phyloP scores from a whole-genome alignment of 1,284 basidiomycete species.

The Somion occarium region DNA sequence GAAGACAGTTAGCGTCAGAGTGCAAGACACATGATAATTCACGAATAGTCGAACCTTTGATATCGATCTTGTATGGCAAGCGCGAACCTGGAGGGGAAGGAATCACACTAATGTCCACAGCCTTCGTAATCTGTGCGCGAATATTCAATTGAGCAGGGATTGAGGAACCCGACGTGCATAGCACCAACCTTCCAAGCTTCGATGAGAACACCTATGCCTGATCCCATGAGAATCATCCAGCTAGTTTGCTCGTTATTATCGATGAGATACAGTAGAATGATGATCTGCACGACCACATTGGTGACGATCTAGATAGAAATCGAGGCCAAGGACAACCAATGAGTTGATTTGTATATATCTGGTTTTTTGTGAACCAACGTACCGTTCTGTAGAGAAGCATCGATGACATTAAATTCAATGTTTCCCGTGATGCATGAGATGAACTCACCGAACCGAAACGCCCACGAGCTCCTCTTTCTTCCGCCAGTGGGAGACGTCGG shows the following conservation, averaged over 20 bases:
- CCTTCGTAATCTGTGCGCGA: constrained; percentile 65
- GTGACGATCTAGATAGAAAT: constrained; percentile 66
- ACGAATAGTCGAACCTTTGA: constrained; percentile 55
- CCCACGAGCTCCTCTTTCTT: constrained; percentile 86
- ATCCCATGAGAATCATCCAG: constrained; percentile 93
- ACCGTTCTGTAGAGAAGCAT: constrained; percentile 35
- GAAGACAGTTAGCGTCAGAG: not conserved
- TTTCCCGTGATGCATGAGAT: not conserved
- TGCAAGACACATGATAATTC: constrained; percentile 1
- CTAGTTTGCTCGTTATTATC: constrained; percentile 94
- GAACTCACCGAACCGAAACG: constrained; percentile 70
- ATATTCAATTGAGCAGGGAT: not conserved
- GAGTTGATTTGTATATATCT: not conserved
- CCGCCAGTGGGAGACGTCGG: constrained; percentile 92
- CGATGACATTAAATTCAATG: constrained; percentile 8
- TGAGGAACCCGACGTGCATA: constrained; percentile 3
- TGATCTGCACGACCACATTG: constrained; percentile 87
- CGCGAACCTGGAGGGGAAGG: constrained; percentile 53
- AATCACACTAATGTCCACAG: constrained; percentile 77
- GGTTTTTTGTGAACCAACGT: constrained; percentile 9
- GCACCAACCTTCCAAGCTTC: constrained; percentile 90
- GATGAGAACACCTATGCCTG: constrained; percentile 83
- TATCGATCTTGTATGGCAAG: constrained; percentile 77
- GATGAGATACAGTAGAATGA: constrained; percentile 90
- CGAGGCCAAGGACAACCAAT: too few relatives aligned